Evolutionary conservation across 2,329 filamentous ascomycete genomes (phyloP).

Genomic region (Exophiala bonariae): DNA sequence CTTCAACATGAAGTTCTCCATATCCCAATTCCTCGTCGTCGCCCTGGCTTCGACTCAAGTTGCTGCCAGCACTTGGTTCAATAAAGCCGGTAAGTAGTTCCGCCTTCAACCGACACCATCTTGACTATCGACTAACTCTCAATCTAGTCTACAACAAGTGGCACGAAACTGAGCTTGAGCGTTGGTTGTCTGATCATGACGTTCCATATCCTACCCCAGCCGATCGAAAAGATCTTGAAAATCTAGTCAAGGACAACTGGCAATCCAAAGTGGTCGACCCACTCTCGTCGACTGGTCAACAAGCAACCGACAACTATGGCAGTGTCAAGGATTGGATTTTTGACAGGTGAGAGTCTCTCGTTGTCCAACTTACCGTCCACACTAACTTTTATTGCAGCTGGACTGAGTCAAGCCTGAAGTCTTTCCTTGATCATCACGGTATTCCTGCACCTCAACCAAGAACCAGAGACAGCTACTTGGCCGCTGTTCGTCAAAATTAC

Average conservation of each 20-base stretch:
- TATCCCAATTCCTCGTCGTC: conserved; percentile 68
- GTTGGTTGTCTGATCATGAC: conserved; percentile 91
- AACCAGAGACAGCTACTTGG: conserved; percentile 77
- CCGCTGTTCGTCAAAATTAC: conserved; percentile 77
- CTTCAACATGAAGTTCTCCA: conserved; percentile 72
- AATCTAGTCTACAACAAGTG: conserved; percentile 90
- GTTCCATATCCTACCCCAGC: conserved; percentile 86
- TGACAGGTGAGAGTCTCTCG: conserved; percentile 59
- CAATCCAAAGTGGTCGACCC: conserved; percentile 68
- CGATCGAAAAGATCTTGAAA: conserved; percentile 92
- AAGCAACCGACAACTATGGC: conserved; percentile 68
- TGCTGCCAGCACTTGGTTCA: conserved; percentile 78
- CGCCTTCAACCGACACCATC: conserved; percentile 1
- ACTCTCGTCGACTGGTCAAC: conserved; percentile 78
- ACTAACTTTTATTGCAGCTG: conserved; percentile 61
- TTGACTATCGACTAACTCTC: conserved; percentile 18
- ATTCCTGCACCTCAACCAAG: conserved; percentile 89
- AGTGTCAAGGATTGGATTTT: conserved; percentile 88
- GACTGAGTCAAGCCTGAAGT: conserved; percentile 90
- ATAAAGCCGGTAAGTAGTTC: conserved; percentile 70
- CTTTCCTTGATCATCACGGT: conserved; percentile 83
- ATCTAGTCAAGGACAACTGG: conserved; percentile 88
- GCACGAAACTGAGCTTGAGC: conserved; percentile 96
- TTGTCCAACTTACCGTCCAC: conserved; percentile 5
- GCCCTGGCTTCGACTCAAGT: conserved; percentile 68